phyloP scores from a whole-genome alignment of 2,329 filamentous ascomycete species.

The Diaporthe sp. region DNA sequence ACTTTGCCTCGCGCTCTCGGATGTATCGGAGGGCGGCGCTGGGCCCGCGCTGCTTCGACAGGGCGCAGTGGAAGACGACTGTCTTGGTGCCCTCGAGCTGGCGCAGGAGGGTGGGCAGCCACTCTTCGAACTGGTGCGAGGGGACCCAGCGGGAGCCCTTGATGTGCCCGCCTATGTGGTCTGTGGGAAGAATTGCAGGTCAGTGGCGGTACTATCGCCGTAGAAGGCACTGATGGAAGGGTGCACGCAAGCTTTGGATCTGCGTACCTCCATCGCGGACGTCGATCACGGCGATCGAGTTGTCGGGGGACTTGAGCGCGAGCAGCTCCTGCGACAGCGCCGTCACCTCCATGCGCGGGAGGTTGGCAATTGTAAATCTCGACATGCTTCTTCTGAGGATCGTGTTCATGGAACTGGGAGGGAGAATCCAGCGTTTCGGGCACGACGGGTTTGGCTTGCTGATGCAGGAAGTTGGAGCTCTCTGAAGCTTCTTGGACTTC shows the following conservation, averaged over 20 bases:
- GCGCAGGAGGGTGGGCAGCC: conserved; percentile 85
- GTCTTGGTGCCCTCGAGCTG: conserved; percentile 82
- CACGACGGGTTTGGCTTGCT: neutral
- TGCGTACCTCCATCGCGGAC: conserved; percentile 84
- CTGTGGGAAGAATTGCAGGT: conserved; percentile 57
- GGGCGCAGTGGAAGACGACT: conserved; percentile 94
- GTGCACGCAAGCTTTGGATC: neutral
- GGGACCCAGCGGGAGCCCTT: conserved; percentile 82
- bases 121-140: conserved; percentile 78
- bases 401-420: conserved; percentile 29
- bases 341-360: conserved; percentile 78
- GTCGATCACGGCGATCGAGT: conserved; percentile 82
- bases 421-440: neutral
- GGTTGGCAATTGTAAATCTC: conserved; percentile 62
- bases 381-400: conserved; percentile 40
- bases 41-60: conserved; percentile 92
- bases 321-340: conserved; percentile 77
- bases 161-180: conserved; percentile 94
- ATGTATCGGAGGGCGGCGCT: conserved; percentile 86
- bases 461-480: neutral
- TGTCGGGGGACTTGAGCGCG: conserved; percentile 57
- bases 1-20: conserved; percentile 73
- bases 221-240: neutral
- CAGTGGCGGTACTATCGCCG: neutral
- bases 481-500: neutral